Evolutionary conservation across 257 asterid genomes (phyloP), one percentile per base, ranked within the genome.

Genomic region (Petrea volubilis): DNA sequence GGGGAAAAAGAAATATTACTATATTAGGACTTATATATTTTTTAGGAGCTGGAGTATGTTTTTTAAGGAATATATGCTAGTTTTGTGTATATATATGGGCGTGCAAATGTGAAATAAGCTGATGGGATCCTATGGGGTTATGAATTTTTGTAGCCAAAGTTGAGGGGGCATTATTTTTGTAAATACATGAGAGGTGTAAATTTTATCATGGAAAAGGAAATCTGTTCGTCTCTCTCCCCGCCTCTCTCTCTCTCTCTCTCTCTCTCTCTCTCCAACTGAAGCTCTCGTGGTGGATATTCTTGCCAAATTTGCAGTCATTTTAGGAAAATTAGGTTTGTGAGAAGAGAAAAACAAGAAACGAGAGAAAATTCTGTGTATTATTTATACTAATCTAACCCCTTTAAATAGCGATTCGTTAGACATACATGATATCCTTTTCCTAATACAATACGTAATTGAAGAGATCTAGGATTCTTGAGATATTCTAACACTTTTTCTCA

Each of bases 141-240:
- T 64, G 76, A 78, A 56, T 86, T 86, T 40, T 88, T 89, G 89
- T 87, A 87, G 93, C 56, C 72, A 52, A 72, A 73, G 80, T 60
- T 78, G 82, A 77, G 82, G 76, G 69, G 85, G 67, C 72, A 83
- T 77, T 78, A 46, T 79, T 81, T 85, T 87, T 47, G 93, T 85
- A 87, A 62, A 89, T 85, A 72, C 64, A 66, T 47, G 84, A 81
- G 85, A 82, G 91, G 70, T 68, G 77, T 74, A 72, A 74, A 75
- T 77, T 50, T 58, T 61, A 77, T 74, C n/a, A 60, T 44, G 69
- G 60, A 5, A 24, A 55, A 71, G 71, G 34, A 76, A 63, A 60
- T 44, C 47, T 40, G 21, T 62, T 36, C 64, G 24, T 2, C 23
- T 71, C 60, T 47, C 50, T 52, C n/a, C n/a, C n/a, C n/a, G n/a